Percentiles rank a stretch among this genome's conserved stretches.
Evolutionary conservation across 345 rosid genomes (phyloP).

Genomic region (Orychophragmus violaceus): DNA sequence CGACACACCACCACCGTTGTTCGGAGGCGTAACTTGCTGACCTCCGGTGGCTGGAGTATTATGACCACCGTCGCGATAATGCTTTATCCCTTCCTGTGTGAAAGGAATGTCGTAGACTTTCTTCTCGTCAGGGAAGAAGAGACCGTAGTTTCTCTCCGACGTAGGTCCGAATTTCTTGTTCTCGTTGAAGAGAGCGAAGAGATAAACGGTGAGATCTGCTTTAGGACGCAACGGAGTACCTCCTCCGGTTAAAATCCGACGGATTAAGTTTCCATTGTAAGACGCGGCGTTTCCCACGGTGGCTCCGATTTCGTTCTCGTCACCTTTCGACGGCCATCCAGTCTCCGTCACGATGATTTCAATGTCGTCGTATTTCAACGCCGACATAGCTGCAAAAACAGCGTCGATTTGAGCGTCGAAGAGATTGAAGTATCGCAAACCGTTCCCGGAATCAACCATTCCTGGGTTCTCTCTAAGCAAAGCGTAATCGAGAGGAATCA

Average conservation of each 20-base stretch:
- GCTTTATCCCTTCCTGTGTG: constrained; percentile 50
- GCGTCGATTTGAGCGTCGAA: constrained; percentile 98
- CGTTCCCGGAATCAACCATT: constrained; percentile 76
- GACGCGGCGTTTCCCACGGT: constrained; percentile 63
- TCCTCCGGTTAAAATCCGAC: constrained; percentile 68
- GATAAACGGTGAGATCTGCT: constrained; percentile 79
- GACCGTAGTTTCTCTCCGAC: constrained; percentile 90
- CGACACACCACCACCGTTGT: constrained; percentile 38
- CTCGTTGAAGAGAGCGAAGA: constrained; percentile 94
- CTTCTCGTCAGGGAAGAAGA: constrained; percentile 66
- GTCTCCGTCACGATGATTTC: constrained; percentile 75
- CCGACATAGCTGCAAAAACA: constrained; percentile 83
- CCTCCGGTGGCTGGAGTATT: constrained; percentile 26
- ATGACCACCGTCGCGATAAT: constrained; percentile 32
- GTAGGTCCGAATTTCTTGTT: constrained; percentile 70
- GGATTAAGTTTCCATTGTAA: constrained; percentile 86
- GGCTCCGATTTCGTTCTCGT: constrained; percentile 72
- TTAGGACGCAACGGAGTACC: constrained; percentile 83
- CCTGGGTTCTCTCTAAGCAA: constrained; percentile 88
- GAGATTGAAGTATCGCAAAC: constrained; percentile 68
- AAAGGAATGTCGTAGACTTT: constrained; percentile 86
- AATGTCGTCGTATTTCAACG: constrained; percentile 69
- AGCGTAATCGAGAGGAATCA: constrained; percentile 85
- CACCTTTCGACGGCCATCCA: constrained; percentile 96
- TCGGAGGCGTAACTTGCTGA: constrained; percentile 22